Conservation (phyloP, 2,329 filamentous ascomycete species). For the Xylaria sp. region DNA sequence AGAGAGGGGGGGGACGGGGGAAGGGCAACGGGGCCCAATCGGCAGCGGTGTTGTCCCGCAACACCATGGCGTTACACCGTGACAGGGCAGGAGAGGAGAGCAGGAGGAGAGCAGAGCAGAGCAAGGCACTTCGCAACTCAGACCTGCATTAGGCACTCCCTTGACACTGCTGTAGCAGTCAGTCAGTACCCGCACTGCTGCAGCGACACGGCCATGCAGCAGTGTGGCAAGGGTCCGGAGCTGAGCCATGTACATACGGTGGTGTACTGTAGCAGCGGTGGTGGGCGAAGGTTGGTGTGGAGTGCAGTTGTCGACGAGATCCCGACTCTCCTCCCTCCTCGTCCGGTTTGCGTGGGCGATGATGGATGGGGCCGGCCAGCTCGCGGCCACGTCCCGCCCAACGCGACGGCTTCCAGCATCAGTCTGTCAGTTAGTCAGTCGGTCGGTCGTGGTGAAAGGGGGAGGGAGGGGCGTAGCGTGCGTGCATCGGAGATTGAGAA, state of each 20-base stretch:
- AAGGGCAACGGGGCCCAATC: conserved; percentile 30
- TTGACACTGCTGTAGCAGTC: conserved; percentile 18
- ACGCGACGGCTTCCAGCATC: conserved; percentile 18
- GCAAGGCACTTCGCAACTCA: conserved; percentile 20
- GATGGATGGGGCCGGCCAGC: conserved; percentile 15
- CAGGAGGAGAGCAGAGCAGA: too few relatives aligned
- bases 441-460: conserved; percentile 19
- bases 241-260: conserved; percentile 28
- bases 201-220: conserved; percentile 24
- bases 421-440: too few relatives aligned
- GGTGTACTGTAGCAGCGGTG: too few relatives aligned
- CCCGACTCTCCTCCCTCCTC: conserved; percentile 21
- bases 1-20: too few relatives aligned
- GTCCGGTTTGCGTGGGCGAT: conserved; percentile 19
- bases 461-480: not conserved
- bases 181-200: conserved; percentile 12
- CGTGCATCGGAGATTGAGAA: conserved; percentile 28
- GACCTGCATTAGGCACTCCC: conserved; percentile 30
- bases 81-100: conserved; percentile 20
- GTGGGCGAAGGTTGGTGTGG: conserved; percentile 24
- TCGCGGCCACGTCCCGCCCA: conserved; percentile 22
- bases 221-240: conserved; percentile 22
- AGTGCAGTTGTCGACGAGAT: conserved; percentile 21
- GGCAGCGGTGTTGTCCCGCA: conserved; percentile 27
- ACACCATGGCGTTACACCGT: conserved; percentile 25